Percentiles rank a stretch among this genome's conserved stretches.
Conservation (phyloP, 2,329 filamentous ascomycete species). For the Colletotrichum sp. region DNA sequence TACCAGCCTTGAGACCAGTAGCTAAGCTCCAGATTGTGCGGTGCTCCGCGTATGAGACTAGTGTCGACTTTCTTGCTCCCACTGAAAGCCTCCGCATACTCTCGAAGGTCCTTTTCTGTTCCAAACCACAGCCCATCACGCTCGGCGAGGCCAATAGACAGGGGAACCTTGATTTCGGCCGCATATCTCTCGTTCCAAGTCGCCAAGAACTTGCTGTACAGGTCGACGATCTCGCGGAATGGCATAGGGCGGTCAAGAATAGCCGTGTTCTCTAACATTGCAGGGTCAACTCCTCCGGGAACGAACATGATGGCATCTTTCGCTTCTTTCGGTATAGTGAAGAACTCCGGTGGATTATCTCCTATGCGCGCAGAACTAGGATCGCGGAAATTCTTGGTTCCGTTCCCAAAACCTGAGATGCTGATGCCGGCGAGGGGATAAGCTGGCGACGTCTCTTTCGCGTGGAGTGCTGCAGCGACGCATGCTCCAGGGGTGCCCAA, state of each 20-base stretch:
- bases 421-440: conserved; percentile 26
- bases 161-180: conserved; percentile 14
- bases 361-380: background rate
- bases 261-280: conserved; percentile 12
- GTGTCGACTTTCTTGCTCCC: conserved; percentile 22
- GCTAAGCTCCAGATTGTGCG: conserved; percentile 23
- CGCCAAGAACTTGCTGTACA: conserved; percentile 12
- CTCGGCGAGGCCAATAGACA: conserved; percentile 25
- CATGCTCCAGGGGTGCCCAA: conserved; percentile 21
- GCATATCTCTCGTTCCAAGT: conserved; percentile 11
- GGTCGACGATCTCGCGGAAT: conserved; percentile 9
- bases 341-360: background rate
- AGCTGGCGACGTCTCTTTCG: background rate
- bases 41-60: conserved; percentile 14
- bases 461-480: conserved; percentile 21
- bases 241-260: conserved; percentile 21
- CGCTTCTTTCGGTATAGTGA: background rate
- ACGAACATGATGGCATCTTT: conserved; percentile 23
- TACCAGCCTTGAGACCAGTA: conserved; percentile 24
- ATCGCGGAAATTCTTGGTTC: background rate
- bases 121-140: conserved; percentile 22
- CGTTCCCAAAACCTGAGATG: conserved; percentile 25
- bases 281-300: conserved; percentile 19
- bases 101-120: conserved; percentile 17
- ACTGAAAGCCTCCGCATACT: conserved; percentile 19